Base-by-base conservation (phyloP, 345 rosid species). In the Salix caprea region DNA sequence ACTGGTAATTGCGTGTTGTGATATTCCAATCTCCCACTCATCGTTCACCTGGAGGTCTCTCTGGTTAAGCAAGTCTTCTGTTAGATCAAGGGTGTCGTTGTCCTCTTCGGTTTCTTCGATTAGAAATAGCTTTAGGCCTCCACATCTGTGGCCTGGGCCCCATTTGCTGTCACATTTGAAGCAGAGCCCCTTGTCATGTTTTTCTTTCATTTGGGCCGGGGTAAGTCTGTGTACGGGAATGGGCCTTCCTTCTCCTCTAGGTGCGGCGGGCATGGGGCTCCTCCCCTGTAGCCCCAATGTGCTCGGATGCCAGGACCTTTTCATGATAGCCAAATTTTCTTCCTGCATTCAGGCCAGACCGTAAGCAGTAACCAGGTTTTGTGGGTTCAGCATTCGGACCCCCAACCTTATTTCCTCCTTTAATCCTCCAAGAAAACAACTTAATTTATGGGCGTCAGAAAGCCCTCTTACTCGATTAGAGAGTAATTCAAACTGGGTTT, bases 311-410 rank as follows among this genome's bases (percentile, higher is more conserved):
- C 54, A 48, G 0, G 7, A 0, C 6, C 18, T 50, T 2, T 7
- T 50, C 56, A 50, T 50, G 2, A 50, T 18, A 0, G 2, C 0
- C 8, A 50, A 2, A 1, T 50, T 50, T 0, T 50, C 56, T 6
- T 50, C 56, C 1, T 50, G 2, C 56, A 50, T 50, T 7, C 56
- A 4, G 5, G n/a, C 8, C 0, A 50, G 2, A 0, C 56, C n/a
- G 0, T 50, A 50, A 16, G 0, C 8, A 0, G n/a, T 2, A 0
- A 50, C n/a, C 0, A 50, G 1, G 0, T 50, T 50, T 0, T 16
- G 56, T 0, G 54, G 54, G 7, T 16, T 48, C 4, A 48, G 0
- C 50, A 4, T 46, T 1, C 18, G 18, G 0, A 15, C 52, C 3
- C 52, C 52, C 2, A 46, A 0, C 1, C 4, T 46, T 46, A 46